Evolutionary conservation across 106 monocot genomes (phyloP).

Genomic region (Iris macrosiphon): DNA sequence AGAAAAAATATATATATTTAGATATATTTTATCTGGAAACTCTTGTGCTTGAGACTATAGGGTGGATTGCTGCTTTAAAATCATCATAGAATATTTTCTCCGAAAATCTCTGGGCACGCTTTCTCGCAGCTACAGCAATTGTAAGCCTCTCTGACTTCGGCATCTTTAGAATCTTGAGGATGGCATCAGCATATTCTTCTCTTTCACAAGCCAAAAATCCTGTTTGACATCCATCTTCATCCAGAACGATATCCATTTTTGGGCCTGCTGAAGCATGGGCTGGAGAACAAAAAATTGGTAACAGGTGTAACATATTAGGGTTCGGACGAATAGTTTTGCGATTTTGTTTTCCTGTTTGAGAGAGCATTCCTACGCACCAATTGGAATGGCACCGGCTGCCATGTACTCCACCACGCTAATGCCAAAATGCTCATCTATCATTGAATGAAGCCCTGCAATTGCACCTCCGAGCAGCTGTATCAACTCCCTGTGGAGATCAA

Average conservation of each 20-base stretch:
- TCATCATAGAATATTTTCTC: constrained; percentile 51
- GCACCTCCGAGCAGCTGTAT: constrained; percentile 82
- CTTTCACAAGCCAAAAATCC: constrained; percentile 67
- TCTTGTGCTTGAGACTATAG: constrained; percentile 13
- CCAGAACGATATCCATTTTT: constrained; percentile 76
- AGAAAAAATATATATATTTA: neutral
- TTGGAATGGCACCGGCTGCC: constrained; percentile 87
- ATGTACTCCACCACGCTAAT: constrained; percentile 96
- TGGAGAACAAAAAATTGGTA: constrained; percentile 12
- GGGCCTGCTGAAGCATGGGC: constrained; percentile 93
- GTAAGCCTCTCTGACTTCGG: constrained; percentile 58
- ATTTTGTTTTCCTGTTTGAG: neutral
- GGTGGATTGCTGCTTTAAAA: constrained; percentile 57
- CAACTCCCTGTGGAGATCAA: constrained; percentile 44
- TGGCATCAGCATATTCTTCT: constrained; percentile 80
- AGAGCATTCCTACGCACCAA: constrained; percentile 31
- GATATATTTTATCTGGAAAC: neutral
- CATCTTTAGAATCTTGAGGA: constrained; percentile 66
- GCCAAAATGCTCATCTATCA: constrained; percentile 97
- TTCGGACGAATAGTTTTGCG: neutral
- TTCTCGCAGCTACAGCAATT: constrained; percentile 68
- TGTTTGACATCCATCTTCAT: constrained; percentile 61
- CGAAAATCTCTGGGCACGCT: constrained; percentile 69
- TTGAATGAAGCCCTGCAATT: constrained; percentile 81
- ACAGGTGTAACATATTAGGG: neutral